Conservation (phyloP, 768 basidiomycete genomes). For the Ephemerocybe angulata region DNA sequence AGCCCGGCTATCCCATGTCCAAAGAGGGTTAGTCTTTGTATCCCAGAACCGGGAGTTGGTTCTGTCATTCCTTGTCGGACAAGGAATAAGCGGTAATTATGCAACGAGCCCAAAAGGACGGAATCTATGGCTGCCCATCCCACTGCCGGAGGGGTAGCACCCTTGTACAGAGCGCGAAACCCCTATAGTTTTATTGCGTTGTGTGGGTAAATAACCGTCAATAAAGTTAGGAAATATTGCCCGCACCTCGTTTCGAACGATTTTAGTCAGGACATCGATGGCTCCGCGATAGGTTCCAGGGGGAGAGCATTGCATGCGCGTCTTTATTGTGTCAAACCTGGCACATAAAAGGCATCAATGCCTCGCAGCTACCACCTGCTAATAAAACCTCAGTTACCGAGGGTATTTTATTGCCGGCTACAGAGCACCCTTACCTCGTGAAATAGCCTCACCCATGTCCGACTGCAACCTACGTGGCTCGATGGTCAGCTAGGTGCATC, state of each 20-base stretch:
- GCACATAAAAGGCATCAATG: conserved; percentile 4
- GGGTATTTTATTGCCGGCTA: too few relatives aligned
- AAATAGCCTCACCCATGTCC: conserved; percentile 55
- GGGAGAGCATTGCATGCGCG: conserved; percentile 65
- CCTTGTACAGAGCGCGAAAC: conserved; percentile 66
- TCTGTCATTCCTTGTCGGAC: conserved; percentile 53
- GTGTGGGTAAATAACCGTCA: neutral
- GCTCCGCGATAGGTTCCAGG: conserved; percentile 61
- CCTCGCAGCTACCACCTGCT: conserved; percentile 4
- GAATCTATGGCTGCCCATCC: conserved; percentile 76
- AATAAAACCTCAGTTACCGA: too few relatives aligned
- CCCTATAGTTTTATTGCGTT: conserved; percentile 37
- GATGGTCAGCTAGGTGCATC: conserved; percentile 7
- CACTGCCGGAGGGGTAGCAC: conserved; percentile 67
- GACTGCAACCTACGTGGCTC: conserved; percentile 51
- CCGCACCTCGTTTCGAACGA: conserved; percentile 58
- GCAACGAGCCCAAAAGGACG: conserved; percentile 62
- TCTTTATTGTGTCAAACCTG: conserved; percentile 74
- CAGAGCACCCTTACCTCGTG: conserved; percentile 11
- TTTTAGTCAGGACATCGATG: conserved; percentile 54
- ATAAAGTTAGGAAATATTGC: conserved; percentile 6
- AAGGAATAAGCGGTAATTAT: conserved; percentile 67
- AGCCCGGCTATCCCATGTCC: conserved; percentile 68
- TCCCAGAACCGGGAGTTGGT: conserved; percentile 37
- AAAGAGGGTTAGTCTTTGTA: conserved; percentile 52